phyloP scores from a whole-genome alignment of 805 yeast genomes.

The Wickerhamiella brachini region DNA sequence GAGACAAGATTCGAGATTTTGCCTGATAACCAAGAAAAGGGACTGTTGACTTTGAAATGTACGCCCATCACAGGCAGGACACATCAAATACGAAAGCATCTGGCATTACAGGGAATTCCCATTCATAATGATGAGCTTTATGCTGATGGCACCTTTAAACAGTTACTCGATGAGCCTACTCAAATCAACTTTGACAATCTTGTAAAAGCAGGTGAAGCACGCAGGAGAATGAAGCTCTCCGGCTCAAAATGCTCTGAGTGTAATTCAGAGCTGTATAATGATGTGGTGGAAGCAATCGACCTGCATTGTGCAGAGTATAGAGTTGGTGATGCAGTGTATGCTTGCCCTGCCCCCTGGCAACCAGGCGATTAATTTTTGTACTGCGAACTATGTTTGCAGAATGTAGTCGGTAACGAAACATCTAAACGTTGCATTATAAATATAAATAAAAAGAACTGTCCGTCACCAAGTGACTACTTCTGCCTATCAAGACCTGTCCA shows the following conservation, averaged over 20 bases:
- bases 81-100: slow-evolving; percentile 87
- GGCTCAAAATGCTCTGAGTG: slow-evolving; percentile 16
- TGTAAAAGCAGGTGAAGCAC: slow-evolving; percentile 2
- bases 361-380: background rate
- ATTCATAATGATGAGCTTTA: slow-evolving; percentile 85
- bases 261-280: slow-evolving; percentile 9
- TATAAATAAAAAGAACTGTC: too few relatives aligned
- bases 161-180: slow-evolving; percentile 8
- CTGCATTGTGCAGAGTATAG: slow-evolving; percentile 15
- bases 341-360: background rate
- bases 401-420: too few relatives aligned
- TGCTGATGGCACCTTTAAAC: slow-evolving; percentile 24
- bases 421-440: too few relatives aligned
- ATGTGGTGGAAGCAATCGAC: slow-evolving; percentile 7
- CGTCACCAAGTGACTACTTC: too few relatives aligned
- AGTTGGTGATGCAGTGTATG: background rate
- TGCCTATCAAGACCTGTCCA: background rate
- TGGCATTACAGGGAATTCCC: slow-evolving; percentile 72
- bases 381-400: too few relatives aligned
- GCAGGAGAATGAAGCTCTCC: slow-evolving; percentile 9
- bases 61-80: slow-evolving; percentile 83
- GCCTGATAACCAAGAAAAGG: background rate
- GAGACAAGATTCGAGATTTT: slow-evolving; percentile 4
- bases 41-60: slow-evolving; percentile 47
- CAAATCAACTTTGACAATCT: slow-evolving; percentile 9